Evolutionary conservation across 345 rosid genomes (phyloP).

Genomic region (Bruguiera sexangula): DNA sequence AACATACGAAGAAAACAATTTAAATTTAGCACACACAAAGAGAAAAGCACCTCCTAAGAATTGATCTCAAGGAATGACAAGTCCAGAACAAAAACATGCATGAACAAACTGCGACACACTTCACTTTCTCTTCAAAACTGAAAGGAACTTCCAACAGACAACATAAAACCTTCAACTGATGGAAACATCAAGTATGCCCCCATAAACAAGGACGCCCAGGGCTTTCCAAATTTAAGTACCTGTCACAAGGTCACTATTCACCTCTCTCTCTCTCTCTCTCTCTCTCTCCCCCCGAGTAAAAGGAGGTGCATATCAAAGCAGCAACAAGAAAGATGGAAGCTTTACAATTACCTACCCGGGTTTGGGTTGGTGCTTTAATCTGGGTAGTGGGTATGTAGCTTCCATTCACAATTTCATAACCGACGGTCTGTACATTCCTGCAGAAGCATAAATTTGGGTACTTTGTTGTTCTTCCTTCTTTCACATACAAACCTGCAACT

Average conservation of each 20-base stretch:
- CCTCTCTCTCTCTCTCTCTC: background rate
- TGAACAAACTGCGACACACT: no score
- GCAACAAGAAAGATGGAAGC: background rate
- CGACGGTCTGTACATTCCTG: constrained; percentile 51
- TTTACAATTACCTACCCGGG: constrained; percentile 14
- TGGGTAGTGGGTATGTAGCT: constrained; percentile 57
- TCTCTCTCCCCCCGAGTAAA: background rate
- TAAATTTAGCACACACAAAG: no score
- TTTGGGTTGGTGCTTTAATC: constrained; percentile 26
- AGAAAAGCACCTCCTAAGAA: no score
- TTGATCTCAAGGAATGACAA: no score
- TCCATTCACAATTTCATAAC: constrained; percentile 43
- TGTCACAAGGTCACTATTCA: background rate
- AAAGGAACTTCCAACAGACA: no score
- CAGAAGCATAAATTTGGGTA: constrained; percentile 41
- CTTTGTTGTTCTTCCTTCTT: constrained; percentile 15
- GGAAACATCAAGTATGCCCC: no score
- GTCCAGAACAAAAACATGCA: no score
- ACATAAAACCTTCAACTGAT: no score
- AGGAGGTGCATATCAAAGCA: background rate
- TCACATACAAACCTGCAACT: constrained; percentile 27
- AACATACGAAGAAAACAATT: no score
- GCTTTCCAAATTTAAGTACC: background rate
- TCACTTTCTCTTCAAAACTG: no score
- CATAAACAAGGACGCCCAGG: no score